Evolutionary conservation across 768 basidiomycete species (phyloP), one percentile per base, ranked within the genome.

Genomic region (Strobilomyces dryophilus): DNA sequence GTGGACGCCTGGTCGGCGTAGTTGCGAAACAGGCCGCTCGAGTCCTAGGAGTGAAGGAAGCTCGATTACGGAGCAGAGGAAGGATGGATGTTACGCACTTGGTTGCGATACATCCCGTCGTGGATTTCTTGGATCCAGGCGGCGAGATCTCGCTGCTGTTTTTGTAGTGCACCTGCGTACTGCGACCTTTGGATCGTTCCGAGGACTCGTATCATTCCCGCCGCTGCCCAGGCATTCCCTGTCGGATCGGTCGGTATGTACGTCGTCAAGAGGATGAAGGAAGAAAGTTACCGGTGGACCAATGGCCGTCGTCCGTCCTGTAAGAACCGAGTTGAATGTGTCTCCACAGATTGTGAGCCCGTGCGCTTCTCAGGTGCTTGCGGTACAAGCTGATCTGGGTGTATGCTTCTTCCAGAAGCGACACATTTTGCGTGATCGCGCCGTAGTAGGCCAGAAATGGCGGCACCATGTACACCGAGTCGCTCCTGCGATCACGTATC

Each of bases 171-270:
- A 27, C 71, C 71, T 1, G 77, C 72, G 55, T 74, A 89, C 45
- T 76, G 70, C 0, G 88, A 88, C 31, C 79, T 71, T 57, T 79
- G 74, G 52, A 92, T 84, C 1, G 89, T 92, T 2, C 80, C 83
- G 1, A 88, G 74, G 3, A 94, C 92, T 7, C 92, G 84, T 10
- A 90, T 73, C 79, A 92, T 92, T 1, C 93, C 92, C 17, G 83
- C 87, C 0, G 90, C 89, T 0, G 88, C 93, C 93, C 93, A 95
- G 3, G 75, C 92, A 52, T 94, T 93, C 0, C 92, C 92, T 87
- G 45, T 21, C 11, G 10, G 6, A 8, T 17, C 5, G 39, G 21
- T 63, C 9, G 55, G 32, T 4, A 32, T 17, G 20, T 3, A 37
- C 7, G 11, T 6, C 5, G 7, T 14, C 10, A 14, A 3, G 35